Conservation (phyloP, 2,329 filamentous ascomycete species). For the Aspergillus sp. region DNA sequence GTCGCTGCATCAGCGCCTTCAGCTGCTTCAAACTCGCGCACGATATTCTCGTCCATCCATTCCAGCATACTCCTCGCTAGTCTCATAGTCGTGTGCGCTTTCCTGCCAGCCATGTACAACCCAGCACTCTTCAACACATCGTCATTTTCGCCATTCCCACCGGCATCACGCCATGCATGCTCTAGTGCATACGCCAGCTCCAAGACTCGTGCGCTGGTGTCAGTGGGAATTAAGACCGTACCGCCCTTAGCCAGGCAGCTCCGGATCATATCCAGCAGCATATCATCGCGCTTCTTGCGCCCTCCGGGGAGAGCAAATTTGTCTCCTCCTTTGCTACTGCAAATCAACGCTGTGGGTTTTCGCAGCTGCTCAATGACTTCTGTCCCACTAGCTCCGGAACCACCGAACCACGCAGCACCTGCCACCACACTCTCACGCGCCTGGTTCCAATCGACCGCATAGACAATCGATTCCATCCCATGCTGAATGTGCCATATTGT, state of each 20-base stretch:
- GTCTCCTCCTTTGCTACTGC: conserved; percentile 74
- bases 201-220: conserved; percentile 88
- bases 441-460: conserved; percentile 97
- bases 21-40: conserved; percentile 75
- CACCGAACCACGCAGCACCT: conserved; percentile 87
- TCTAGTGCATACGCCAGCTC: conserved; percentile 89
- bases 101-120: conserved; percentile 77
- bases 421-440: conserved; percentile 91
- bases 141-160: conserved; percentile 42
- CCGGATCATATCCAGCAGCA: conserved; percentile 70
- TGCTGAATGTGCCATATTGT: conserved; percentile 99
- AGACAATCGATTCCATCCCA: conserved; percentile 91
- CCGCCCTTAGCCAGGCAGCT: conserved; percentile 75
- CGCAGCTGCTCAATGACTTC: conserved; percentile 90
- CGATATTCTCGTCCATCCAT: conserved; percentile 97
- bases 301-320: conserved; percentile 62
- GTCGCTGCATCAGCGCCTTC: conserved; percentile 32
- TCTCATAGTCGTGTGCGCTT: conserved; percentile 78
- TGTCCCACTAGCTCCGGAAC: conserved; percentile 67
- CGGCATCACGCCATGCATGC: conserved; percentile 71
- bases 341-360: conserved; percentile 88
- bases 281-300: conserved; percentile 73
- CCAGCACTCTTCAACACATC: conserved; percentile 44
- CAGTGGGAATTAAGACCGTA: conserved; percentile 85
- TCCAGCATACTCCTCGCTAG: conserved; percentile 94